Conservation (phyloP, 371 early-diverging fungal species). For the Saksenaea oblongispora region DNA sequence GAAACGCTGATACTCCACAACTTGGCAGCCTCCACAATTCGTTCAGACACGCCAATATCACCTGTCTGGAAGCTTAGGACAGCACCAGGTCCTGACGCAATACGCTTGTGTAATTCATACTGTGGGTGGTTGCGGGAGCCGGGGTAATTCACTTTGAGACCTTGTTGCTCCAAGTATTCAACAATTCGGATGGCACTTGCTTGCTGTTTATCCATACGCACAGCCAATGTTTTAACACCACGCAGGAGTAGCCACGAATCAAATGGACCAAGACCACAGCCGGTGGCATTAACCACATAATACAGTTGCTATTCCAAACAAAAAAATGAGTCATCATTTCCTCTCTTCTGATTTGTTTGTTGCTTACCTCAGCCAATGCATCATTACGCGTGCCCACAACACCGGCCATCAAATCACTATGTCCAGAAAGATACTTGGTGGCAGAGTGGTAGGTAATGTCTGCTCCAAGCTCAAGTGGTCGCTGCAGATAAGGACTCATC, state of each 20-base stretch:
- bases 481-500: slow-evolving; percentile 90
- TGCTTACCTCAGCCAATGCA: slow-evolving; percentile 67
- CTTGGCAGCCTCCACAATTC: slow-evolving; percentile 82
- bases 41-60: slow-evolving; percentile 75
- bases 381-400: slow-evolving; percentile 75
- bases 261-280: slow-evolving; percentile 85
- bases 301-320: slow-evolving; percentile 52
- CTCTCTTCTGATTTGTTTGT: background rate
- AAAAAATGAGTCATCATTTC: slow-evolving; percentile 2
- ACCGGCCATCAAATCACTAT: slow-evolving; percentile 93
- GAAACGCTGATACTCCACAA: slow-evolving; percentile 93
- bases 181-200: slow-evolving; percentile 77
- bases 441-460: slow-evolving; percentile 88
- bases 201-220: slow-evolving; percentile 89
- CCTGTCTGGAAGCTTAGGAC: slow-evolving; percentile 95
- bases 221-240: slow-evolving; percentile 86
- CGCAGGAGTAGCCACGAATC: slow-evolving; percentile 87
- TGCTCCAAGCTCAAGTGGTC: slow-evolving; percentile 84
- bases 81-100: slow-evolving; percentile 90
- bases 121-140: slow-evolving; percentile 88
- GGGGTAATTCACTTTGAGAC: slow-evolving; percentile 88
- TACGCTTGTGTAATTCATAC: slow-evolving; percentile 76
- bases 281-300: slow-evolving; percentile 91
- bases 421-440: slow-evolving; percentile 92
- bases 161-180: slow-evolving; percentile 73